phyloP scores from a whole-genome alignment of 2,329 filamentous ascomycete genomes.

The Penicillium sp. region DNA sequence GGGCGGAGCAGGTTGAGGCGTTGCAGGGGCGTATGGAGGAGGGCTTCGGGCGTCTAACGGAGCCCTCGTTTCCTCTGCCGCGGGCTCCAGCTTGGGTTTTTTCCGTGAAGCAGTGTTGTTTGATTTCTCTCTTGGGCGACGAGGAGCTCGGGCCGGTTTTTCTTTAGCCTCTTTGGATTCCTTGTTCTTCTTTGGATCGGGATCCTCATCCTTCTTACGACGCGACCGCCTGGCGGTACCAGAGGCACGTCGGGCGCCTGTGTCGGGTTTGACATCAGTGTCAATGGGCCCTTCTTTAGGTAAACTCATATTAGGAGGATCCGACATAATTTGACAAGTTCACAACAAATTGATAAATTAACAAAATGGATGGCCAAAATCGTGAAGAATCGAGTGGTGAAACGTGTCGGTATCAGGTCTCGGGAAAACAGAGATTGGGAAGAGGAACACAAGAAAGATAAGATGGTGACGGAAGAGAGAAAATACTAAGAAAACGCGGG shows the following conservation, averaged over 20 bases:
- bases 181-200: slow-evolving; percentile 30
- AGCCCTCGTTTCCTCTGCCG: slow-evolving; percentile 17
- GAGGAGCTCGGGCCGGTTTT: slow-evolving; percentile 27
- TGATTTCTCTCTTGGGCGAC: slow-evolving; percentile 39
- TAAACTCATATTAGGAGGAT: slow-evolving; percentile 26
- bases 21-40: slow-evolving; percentile 11
- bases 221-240: slow-evolving; percentile 35
- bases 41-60: slow-evolving; percentile 10
- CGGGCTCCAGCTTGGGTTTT: slow-evolving; percentile 44
- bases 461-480: slow-evolving; percentile 8
- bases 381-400: slow-evolving; percentile 8
- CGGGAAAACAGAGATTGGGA: slow-evolving; percentile 9
- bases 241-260: slow-evolving; percentile 34
- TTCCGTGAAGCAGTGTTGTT: slow-evolving; percentile 45
- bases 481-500: slow-evolving; percentile 13
- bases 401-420: slow-evolving; percentile 7
- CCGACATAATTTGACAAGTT: slow-evolving; percentile 26
- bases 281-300: slow-evolving; percentile 27
- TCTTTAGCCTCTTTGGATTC: slow-evolving; percentile 22
- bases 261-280: slow-evolving; percentile 19
- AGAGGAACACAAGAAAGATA: slow-evolving; percentile 11
- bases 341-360: not conserved
- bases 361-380: slow-evolving; percentile 15
- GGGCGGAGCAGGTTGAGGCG: slow-evolving; percentile 8
- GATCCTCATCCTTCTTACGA: slow-evolving; percentile 43